Conservation (phyloP, 805 yeast species). For the Kluyveromyces dobzhanskii region DNA sequence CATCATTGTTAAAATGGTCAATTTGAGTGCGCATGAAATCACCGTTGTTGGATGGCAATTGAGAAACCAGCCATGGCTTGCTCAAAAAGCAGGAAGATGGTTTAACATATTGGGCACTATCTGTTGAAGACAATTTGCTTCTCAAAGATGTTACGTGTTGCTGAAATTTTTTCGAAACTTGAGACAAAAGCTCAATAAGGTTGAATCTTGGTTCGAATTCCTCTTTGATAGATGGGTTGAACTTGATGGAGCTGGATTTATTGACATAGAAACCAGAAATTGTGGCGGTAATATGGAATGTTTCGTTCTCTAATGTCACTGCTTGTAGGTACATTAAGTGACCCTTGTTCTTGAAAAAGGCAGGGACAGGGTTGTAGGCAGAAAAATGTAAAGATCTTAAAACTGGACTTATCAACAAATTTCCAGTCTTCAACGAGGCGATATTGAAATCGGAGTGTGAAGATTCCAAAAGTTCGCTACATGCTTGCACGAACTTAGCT, state of each 20-base stretch:
- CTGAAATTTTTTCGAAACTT: conserved; percentile 57
- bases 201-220: conserved; percentile 29
- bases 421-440: conserved; percentile 11
- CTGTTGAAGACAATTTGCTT: conserved; percentile 33
- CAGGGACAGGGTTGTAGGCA: conserved; percentile 81
- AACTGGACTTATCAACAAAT: conserved; percentile 27
- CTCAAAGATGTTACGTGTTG: conserved; percentile 46
- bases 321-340: conserved; percentile 70
- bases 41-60: conserved; percentile 31
- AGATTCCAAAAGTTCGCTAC: conserved; percentile 11
- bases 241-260: conserved; percentile 54
- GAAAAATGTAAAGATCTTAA: conserved; percentile 61
- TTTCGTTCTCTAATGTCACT: conserved; percentile 76
- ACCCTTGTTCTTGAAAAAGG: conserved; percentile 55
- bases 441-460: conserved; percentile 6
- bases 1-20: conserved; percentile 13
- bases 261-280: conserved; percentile 74
- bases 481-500: conserved; percentile 18
- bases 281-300: conserved; percentile 68
- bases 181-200: conserved; percentile 50
- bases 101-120: conserved; percentile 48
- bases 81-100: conserved; percentile 56
- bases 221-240: conserved; percentile 52
- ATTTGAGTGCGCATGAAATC: conserved; percentile 58
- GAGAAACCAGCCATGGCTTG: conserved; percentile 63